Evolutionary conservation across 352 stramenopile species (phyloP).

Genomic region (Achlya hypogyna): DNA sequence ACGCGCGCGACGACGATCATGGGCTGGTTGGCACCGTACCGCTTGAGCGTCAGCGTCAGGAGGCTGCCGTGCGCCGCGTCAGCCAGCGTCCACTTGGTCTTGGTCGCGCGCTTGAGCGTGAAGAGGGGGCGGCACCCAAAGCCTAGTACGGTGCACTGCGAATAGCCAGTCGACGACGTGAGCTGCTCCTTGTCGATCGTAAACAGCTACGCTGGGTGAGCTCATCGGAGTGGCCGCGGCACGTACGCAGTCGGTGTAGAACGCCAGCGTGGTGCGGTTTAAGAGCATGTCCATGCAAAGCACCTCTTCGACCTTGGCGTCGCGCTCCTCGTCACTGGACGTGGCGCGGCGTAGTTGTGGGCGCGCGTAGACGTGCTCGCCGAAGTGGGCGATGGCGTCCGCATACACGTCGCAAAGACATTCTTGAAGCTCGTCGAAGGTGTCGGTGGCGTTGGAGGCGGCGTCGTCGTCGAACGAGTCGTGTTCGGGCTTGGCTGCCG

Average conservation of each 20-base stretch:
- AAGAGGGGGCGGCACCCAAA: slow-evolving; percentile 72
- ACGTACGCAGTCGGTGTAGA: slow-evolving; percentile 64
- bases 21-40: slow-evolving; percentile 53
- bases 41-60: slow-evolving; percentile 53
- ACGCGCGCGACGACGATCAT: slow-evolving; percentile 67
- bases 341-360: background rate
- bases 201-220: too few species aligned
- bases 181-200: slow-evolving; percentile 74
- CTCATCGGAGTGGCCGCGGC: slow-evolving; percentile 17
- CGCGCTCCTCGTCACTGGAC: background rate
- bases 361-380: background rate
- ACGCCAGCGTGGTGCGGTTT: slow-evolving; percentile 55
- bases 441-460: background rate
- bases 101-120: slow-evolving; percentile 58
- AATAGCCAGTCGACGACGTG: slow-evolving; percentile 43
- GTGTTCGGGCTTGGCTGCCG: background rate
- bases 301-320: slow-evolving; percentile 11
- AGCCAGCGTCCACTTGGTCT: slow-evolving; percentile 62
- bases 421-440: slow-evolving; percentile 2
- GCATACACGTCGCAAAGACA: background rate
- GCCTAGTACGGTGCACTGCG: slow-evolving; percentile 63
- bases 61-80: slow-evolving; percentile 51
- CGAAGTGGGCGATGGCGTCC: background rate
- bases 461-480: background rate
- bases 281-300: slow-evolving; percentile 37